phyloP scores from a whole-genome alignment of 768 basidiomycete genomes.

The Termitomyces sp. region DNA sequence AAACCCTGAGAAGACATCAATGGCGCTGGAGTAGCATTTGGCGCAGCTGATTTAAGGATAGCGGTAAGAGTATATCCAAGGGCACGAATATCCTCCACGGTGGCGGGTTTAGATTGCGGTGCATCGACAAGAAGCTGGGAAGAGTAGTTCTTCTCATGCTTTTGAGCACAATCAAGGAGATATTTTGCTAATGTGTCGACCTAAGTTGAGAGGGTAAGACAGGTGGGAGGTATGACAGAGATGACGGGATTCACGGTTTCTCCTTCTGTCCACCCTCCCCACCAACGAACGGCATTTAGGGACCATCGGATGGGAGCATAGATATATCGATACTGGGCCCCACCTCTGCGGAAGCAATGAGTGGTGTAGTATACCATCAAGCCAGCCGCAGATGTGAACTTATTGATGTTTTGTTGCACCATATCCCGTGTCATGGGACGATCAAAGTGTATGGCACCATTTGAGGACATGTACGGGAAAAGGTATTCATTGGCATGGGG shows the following conservation, averaged over 20 bases:
- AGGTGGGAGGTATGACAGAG: too few species aligned
- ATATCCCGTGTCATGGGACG: background rate
- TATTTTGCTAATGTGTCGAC: background rate
- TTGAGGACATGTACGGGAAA: too few species aligned
- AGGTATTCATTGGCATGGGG: too few species aligned
- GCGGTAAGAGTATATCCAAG: background rate
- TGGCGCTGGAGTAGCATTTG: background rate
- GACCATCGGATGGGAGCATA: background rate
- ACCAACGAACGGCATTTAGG: background rate
- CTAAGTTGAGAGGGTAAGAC: too few species aligned
- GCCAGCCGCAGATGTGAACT: background rate
- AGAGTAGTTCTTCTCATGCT: background rate
- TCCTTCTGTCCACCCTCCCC: too few species aligned
- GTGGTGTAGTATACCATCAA: background rate
- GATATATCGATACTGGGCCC: slow-evolving; percentile 1
- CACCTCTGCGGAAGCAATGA: too few species aligned
- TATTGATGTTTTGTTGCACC: background rate
- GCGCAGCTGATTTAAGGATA: background rate
- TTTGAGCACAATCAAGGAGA: background rate
- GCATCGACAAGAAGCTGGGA: background rate
- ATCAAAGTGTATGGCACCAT: background rate
- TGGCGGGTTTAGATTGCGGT: background rate
- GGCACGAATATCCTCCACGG: background rate
- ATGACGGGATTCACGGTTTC: background rate
- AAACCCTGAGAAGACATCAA: background rate